These are phyloP conservation scores for Pezicula neosporulosa DNA, from an alignment of 2,329 filamentous ascomycete genomes.

Conservation along the genomic window DNA sequence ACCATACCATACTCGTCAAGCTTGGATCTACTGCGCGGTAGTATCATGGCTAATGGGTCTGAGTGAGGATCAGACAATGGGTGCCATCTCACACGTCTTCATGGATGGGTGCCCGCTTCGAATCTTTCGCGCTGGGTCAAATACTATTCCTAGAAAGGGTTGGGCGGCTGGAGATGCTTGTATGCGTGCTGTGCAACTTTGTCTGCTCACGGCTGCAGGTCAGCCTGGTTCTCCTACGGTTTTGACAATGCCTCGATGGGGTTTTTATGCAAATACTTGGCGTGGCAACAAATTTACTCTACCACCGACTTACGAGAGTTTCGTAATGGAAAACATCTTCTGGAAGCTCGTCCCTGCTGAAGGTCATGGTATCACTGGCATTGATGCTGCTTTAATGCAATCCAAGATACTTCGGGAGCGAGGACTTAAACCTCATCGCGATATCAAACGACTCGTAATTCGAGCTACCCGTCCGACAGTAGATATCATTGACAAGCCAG, in stretches of 20 bases:
- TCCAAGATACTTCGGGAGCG: constrained; percentile 7
- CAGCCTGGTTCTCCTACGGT: constrained; percentile 27
- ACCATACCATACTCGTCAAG: constrained; percentile 39
- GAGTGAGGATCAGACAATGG: constrained; percentile 27
- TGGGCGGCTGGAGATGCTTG: constrained; percentile 39
- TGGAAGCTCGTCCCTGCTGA: constrained; percentile 17
- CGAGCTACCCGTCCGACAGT: constrained; percentile 27
- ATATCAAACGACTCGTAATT: constrained; percentile 24
- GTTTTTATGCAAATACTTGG: constrained; percentile 28
- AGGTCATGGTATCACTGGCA: constrained; percentile 10
- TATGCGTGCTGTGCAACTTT: constrained; percentile 35
- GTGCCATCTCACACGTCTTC: constrained; percentile 35
- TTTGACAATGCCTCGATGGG: constrained; percentile 31
- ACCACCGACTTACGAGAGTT: constrained; percentile 13
- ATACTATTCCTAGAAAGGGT: constrained; percentile 35
- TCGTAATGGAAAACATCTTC: constrained; percentile 21
- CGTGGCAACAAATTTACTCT: constrained; percentile 16
- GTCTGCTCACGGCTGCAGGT: constrained; percentile 23
- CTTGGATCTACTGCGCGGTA: constrained; percentile 35
- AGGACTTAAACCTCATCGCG: constrained; percentile 7
- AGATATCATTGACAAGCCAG: constrained; percentile 31
- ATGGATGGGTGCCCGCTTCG: constrained; percentile 34
- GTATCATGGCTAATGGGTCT: constrained; percentile 34
- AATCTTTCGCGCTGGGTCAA: constrained; percentile 29
- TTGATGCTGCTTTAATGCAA: constrained; percentile 28